Percentiles rank a stretch among this genome's conserved stretches.
Evolutionary conservation across 2,329 filamentous ascomycete species (phyloP).

Genomic region (Alternaria arbusti): DNA sequence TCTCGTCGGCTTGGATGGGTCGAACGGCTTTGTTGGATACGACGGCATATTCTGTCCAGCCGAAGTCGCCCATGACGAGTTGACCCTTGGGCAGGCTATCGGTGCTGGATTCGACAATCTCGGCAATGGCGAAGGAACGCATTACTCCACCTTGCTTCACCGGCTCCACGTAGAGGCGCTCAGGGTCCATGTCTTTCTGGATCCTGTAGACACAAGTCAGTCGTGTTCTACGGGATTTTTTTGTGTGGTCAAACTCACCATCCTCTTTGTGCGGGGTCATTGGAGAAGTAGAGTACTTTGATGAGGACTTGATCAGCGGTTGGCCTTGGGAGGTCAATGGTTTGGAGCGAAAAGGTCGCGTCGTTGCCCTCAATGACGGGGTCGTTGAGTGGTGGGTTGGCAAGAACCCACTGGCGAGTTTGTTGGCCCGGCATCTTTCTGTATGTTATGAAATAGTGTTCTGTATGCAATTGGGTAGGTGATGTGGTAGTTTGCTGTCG

Average conservation of each 20-base stretch:
- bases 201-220: slow-evolving; percentile 49
- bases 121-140: slow-evolving; percentile 66
- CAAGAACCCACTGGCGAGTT: slow-evolving; percentile 54
- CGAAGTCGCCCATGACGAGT: slow-evolving; percentile 60
- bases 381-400: slow-evolving; percentile 47
- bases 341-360: slow-evolving; percentile 51
- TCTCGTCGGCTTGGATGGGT: slow-evolving; percentile 38
- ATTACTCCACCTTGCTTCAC: slow-evolving; percentile 60
- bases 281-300: slow-evolving; percentile 56
- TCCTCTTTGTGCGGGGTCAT: slow-evolving; percentile 48
- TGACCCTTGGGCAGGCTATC: slow-evolving; percentile 62
- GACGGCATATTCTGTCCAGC: slow-evolving; percentile 72
- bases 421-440: slow-evolving; percentile 38
- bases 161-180: slow-evolving; percentile 56
- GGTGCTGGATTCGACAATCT: slow-evolving; percentile 66
- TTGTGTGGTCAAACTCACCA: background rate
- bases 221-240: slow-evolving; percentile 54
- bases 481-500: background rate
- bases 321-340: slow-evolving; percentile 43
- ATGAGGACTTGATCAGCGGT: slow-evolving; percentile 53
- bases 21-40: slow-evolving; percentile 45
- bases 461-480: background rate
- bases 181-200: slow-evolving; percentile 47
- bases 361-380: slow-evolving; percentile 46
- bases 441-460: background rate